Evolutionary conservation across 345 rosid species (phyloP), one percentile per base, ranked within the genome.

Genomic region (Ceriops zippeliana): DNA sequence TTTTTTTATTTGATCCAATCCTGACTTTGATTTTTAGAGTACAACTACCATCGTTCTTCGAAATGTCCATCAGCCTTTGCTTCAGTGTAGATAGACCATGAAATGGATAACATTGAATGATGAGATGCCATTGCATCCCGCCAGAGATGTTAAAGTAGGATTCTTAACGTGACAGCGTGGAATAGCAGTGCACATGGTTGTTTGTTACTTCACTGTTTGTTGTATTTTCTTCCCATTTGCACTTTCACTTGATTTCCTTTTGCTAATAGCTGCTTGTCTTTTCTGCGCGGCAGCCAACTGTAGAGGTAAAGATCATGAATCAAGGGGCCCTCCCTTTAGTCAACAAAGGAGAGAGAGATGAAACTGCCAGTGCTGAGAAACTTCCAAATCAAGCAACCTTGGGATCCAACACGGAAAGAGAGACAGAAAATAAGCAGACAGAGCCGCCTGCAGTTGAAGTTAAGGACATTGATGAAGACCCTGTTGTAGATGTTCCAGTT

Each of bases 251-350:
- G 42, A 37, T 17, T 26, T 38, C 9, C 22, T 28, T 21, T 35
- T 4, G 31, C 13, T 35, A 22, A 66, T 61, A 28, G 5, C 19
- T 11, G 42, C n/a, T 54, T 61, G 76, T 51, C 67, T 35, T 52
- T 53, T 42, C 49, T n/a, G 67, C 61, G 53, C 47, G n/a, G 58
- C 67, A 46, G 52, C 64, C 46, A 58, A 62, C 17, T 20, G 65
- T 22, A 58, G 65, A 58, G 28, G 19, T 37, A 27, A 37, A 70
- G 26, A 32, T 65, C 31, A 52, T 52, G n/a, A 64, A 65, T 27
- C 35, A 17, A 59, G 70, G 58, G 58, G 65, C 49, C 0, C 47
- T 56, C 21, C 13, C 31, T 28, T 47, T 38, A n/a, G 22, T 62
- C 15, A 49, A 58, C 35, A 27, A 58, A 59, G 42, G 31, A 19